Base-by-base conservation (phyloP, 148 eudicot species). In the Amaranthus hypochondriacus region DNA sequence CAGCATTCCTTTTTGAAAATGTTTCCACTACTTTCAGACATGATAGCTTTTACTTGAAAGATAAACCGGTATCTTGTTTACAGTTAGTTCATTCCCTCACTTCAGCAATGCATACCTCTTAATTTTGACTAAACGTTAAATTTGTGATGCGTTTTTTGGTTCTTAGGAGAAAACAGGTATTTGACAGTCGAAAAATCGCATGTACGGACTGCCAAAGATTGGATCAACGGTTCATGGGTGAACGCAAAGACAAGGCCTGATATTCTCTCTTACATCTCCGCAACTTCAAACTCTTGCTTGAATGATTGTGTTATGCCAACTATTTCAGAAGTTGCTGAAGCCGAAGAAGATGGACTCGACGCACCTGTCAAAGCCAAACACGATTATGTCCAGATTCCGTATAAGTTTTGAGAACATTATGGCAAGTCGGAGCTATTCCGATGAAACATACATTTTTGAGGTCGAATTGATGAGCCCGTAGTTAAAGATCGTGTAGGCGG, bases 221-320 rank as follows among this genome's bases (percentile, higher is more conserved):
- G 92, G 90, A 62, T 84, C 54, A 90, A 87, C 28, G 89, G 86
- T 10, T 77, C 73, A 59, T 90, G 96, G 96, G 85, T 89, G 14
- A 84, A 84, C 79, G 72, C 86, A 12, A 84, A 76, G 55, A 51
- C 79, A 48, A 87, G 87, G 47, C 82, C 79, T 47, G 83, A 87
- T 56, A 83, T 88, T 68, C 79, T 83, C 42, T 76, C 79, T 9
- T 57, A 56, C 71, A 59, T 75, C 66, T 66, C 72, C 2, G 72
- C 53, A 18, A 75, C 66, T 14, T 56, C 76, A 7, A 75, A 76
- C 58, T 71, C 73, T n/a, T 43, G 72, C 47, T 58, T 46, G 7
- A 48, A 43, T 62, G 63, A 46, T 70, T 54, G 54, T 13, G 66
- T 46, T 28, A 66, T 67, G 71, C 78, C 60, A 48, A 71, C 61